Conservation (phyloP, 2,329 filamentous ascomycete species). For the Fusarium succisae region DNA sequence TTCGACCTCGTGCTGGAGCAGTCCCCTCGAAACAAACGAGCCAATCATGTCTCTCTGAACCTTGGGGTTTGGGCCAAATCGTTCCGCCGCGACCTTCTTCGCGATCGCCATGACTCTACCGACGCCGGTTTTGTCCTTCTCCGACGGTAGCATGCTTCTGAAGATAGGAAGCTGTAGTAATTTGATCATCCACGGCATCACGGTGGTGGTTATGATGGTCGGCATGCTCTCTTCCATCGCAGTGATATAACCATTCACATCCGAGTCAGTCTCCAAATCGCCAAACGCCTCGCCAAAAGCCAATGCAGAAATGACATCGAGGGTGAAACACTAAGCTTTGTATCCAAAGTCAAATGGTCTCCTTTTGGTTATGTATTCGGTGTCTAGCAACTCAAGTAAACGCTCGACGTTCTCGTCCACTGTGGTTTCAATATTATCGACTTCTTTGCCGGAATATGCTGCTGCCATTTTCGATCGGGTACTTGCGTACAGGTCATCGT, state of each 20-base stretch:
- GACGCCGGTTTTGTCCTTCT: not conserved
- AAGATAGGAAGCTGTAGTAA: not conserved
- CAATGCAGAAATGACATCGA: not conserved
- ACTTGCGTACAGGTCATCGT: not conserved
- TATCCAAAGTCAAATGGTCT: not conserved
- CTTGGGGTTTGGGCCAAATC: not conserved
- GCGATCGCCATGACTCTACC: not conserved
- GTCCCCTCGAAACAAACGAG: not conserved
- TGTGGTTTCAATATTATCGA: rapidly evolving
- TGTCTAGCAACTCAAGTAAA: not conserved
- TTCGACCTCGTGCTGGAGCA: not conserved
- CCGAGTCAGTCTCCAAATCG: not conserved
- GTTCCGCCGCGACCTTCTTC: not conserved
- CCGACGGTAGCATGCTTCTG: not conserved
- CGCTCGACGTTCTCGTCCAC: not conserved
- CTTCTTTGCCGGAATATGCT: not conserved
- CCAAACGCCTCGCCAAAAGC: not conserved
- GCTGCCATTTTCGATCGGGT: not conserved
- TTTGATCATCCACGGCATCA: not conserved
- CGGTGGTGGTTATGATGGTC: not conserved
- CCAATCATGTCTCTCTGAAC: not conserved
- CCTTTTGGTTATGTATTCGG: not conserved
- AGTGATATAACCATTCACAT: not conserved
- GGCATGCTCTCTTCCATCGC: not conserved
- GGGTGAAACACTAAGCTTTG: not conserved